Evolutionary conservation across 208 protist genomes (phyloP).

Genomic region (Acanthamoeba sp.): DNA sequence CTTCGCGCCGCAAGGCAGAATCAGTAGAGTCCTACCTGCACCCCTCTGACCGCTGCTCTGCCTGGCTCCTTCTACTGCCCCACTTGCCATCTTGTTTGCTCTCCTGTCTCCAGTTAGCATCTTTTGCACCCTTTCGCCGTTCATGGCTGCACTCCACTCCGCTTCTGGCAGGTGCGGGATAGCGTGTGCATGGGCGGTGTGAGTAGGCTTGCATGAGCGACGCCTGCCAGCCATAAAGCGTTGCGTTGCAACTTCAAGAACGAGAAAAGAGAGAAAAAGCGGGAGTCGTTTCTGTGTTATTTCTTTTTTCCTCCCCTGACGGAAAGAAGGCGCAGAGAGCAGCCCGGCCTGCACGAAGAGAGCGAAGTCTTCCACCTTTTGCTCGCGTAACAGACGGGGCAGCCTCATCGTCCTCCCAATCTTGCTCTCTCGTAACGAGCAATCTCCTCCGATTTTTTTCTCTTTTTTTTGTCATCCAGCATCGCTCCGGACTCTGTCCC

Average conservation of each 20-base stretch:
- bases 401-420: background rate
- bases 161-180: no score
- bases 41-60: no score
- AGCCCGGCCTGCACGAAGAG: background rate
- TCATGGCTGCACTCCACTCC: no score
- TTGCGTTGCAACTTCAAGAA: background rate
- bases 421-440: background rate
- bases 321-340: no score
- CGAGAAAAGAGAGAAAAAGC: background rate
- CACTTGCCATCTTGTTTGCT: no score
- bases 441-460: background rate
- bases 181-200: no score
- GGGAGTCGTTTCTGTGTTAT: background rate
- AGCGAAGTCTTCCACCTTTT: background rate
- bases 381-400: background rate
- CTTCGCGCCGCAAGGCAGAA: slow-evolving; percentile 1
- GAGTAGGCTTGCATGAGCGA: no score
- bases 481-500: background rate
- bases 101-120: no score
- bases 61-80: no score
- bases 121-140: no score
- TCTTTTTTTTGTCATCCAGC: background rate
- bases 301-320: background rate
- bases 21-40: background rate
- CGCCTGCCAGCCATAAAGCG: no score